A percentile compares a stretch with the other conserved stretches of the same genome.
Evolutionary conservation across 2,329 filamentous ascomycete genomes (phyloP).

Genomic region (Ophiostoma angusticollis): DNA sequence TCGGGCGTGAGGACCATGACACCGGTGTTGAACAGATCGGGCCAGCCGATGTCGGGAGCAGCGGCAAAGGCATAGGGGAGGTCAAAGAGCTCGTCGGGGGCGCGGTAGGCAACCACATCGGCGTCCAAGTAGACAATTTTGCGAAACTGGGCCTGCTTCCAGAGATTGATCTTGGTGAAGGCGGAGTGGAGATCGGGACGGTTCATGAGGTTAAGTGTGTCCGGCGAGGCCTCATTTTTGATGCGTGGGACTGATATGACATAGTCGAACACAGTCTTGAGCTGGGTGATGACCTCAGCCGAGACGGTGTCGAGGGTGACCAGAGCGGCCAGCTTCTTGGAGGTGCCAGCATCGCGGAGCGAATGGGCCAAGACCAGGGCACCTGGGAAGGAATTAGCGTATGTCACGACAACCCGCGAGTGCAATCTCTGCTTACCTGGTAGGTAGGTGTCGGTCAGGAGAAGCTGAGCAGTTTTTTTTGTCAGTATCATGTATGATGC

Average conservation of each 20-base stretch:
- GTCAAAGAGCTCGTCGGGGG: constrained; percentile 84
- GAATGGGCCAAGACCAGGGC: constrained; percentile 91
- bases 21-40: constrained; percentile 95
- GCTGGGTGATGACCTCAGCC: constrained; percentile 59
- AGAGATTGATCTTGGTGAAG: constrained; percentile 93
- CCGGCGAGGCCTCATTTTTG: constrained; percentile 54
- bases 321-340: constrained; percentile 73
- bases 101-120: constrained; percentile 80
- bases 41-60: constrained; percentile 93
- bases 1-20: constrained; percentile 85
- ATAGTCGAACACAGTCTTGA: constrained; percentile 78
- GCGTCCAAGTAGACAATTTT: constrained; percentile 93
- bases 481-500: constrained; percentile 5
- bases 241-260: constrained; percentile 75
- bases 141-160: constrained; percentile 79
- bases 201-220: constrained; percentile 84
- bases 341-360: constrained; percentile 76
- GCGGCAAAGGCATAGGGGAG: constrained; percentile 48
- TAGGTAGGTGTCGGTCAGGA: constrained; percentile 84
- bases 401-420: neutral
- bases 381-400: constrained; percentile 39
- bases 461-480: constrained; percentile 47
- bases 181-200: constrained; percentile 80
- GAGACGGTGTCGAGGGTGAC: constrained; percentile 72
- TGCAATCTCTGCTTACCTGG: constrained; percentile 67